Evolutionary conservation across 1,284 basidiomycete species (phyloP).

Genomic region (Trametes polyzona): DNA sequence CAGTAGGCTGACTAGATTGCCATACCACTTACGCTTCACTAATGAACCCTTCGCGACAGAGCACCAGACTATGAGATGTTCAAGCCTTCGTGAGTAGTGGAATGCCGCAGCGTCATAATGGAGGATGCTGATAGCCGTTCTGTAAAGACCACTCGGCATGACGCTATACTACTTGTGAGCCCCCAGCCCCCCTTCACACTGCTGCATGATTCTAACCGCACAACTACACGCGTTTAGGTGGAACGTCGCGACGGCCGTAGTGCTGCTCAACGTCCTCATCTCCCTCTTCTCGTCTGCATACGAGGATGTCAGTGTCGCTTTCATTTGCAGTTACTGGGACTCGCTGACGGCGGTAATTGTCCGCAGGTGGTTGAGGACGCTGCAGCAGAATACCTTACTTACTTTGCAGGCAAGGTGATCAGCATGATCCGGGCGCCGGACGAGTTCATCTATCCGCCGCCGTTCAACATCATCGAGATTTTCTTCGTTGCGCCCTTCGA

Average conservation of each 20-base stretch:
- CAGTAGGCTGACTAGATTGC: conserved; percentile 51
- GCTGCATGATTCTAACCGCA: background rate
- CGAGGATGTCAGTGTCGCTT: conserved; percentile 66
- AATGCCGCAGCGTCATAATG: background rate
- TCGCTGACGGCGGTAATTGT: background rate
- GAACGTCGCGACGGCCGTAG: conserved; percentile 86
- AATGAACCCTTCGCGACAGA: conserved; percentile 43
- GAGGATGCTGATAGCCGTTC: background rate
- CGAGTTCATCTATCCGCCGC: conserved; percentile 71
- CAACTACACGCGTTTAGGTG: conserved; percentile 53
- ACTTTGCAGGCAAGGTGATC: conserved; percentile 87
- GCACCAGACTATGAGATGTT: conserved; percentile 82
- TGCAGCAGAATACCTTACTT: conserved; percentile 82
- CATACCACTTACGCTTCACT: background rate
- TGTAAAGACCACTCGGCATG: conserved; percentile 65
- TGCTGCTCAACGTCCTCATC: conserved; percentile 93
- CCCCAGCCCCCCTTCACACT: background rate
- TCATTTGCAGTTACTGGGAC: background rate
- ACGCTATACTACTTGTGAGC: conserved; percentile 81
- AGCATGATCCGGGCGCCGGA: conserved; percentile 86
- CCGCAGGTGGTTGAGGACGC: conserved; percentile 62
- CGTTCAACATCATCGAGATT: conserved; percentile 87
- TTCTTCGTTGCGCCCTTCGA: conserved; percentile 85
- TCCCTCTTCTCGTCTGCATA: conserved; percentile 94
- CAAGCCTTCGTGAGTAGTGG: conserved; percentile 47